Conservation (phyloP, 768 basidiomycete genomes). For the Macrolepiota fuliginosa region DNA sequence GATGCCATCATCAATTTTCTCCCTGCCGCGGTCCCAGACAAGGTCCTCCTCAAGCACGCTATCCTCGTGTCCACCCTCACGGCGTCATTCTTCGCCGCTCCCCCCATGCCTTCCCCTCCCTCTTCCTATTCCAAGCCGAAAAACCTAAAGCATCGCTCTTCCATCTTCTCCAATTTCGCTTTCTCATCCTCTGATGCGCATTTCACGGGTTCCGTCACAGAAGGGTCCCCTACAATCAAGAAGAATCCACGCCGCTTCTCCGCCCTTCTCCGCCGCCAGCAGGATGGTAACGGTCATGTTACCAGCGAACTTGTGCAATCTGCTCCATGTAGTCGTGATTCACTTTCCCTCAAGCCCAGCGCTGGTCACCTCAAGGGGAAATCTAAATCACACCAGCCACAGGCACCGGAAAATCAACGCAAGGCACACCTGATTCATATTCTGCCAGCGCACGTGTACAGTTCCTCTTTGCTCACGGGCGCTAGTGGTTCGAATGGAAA, state of each 20-base stretch:
- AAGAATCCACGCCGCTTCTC: slow-evolving; percentile 9
- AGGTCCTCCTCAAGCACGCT: slow-evolving; percentile 39
- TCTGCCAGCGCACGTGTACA: slow-evolving; percentile 18
- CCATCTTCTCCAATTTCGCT: background rate
- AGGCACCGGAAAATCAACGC: background rate
- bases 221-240: background rate
- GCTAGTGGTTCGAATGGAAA: background rate
- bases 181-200: background rate
- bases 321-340: slow-evolving; percentile 5
- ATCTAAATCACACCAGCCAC: background rate
- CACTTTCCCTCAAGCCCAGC: background rate
- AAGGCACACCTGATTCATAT: slow-evolving; percentile 22
- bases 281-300: background rate
- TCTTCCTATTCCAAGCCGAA: background rate
- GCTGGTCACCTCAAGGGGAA: slow-evolving; percentile 1
- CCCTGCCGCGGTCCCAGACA: slow-evolving; percentile 35
- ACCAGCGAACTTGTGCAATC: background rate
- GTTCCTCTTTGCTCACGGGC: background rate
- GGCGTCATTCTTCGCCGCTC: slow-evolving; percentile 30
- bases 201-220: background rate
- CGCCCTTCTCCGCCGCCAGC: slow-evolving; percentile 5
- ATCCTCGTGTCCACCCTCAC: slow-evolving; percentile 43
- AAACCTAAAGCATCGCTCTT: background rate
- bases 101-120: slow-evolving; percentile 6
- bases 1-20: slow-evolving; percentile 45